Evolutionary conservation across 192 early-diverging fungal species (phyloP), one percentile per base, ranked within the genome.

Genomic region (Jimgerdemannia lactiflua): DNA sequence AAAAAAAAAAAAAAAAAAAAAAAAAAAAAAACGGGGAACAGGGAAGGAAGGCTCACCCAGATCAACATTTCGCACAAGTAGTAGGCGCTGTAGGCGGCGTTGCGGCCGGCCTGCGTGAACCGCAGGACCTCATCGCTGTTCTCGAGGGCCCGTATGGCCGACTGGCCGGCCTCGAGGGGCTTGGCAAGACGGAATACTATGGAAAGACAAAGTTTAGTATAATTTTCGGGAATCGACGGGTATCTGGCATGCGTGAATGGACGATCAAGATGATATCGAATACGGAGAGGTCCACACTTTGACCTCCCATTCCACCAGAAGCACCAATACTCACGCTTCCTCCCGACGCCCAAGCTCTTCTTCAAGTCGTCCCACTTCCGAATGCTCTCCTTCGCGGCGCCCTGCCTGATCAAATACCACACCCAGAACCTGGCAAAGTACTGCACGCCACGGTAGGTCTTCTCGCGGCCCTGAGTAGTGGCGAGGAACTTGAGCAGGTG

Each of bases 391-490:
- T 92, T 91, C 70, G 84, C 72, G 71, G 84, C 79, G n/a, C 84
- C 89, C 42, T 86, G 75, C 69, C 86, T 82, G 64, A 82, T 72
- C 70, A 92, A 70, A 74, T 89, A 87, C 87, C 90, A 95, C 43
- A 85, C 88, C 43, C 93, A 82, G 77, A 96, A 94, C 18, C 94
- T 93, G 9, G 93, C 85, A 78, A 94, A 91, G 86, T 95, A 96
- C 80, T 98, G 97, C 39, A 94, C 87, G 67, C 93, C 85, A 75
- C 95, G 90, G 79, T 91, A 91, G n/a, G 86, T 74, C 75, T 94
- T 93, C 78, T 95, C 94, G 73, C 94, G 92, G 42, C 92, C 93
- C 18, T 84, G 82, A 20, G 91, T 90, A 39, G 87, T 91, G 75
- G 77, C 81, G 14, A 89, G 80, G 81, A 81, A 93, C 71, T 87